phyloP scores from a whole-genome alignment of 257 asterid species.

The Solanum chilense region DNA sequence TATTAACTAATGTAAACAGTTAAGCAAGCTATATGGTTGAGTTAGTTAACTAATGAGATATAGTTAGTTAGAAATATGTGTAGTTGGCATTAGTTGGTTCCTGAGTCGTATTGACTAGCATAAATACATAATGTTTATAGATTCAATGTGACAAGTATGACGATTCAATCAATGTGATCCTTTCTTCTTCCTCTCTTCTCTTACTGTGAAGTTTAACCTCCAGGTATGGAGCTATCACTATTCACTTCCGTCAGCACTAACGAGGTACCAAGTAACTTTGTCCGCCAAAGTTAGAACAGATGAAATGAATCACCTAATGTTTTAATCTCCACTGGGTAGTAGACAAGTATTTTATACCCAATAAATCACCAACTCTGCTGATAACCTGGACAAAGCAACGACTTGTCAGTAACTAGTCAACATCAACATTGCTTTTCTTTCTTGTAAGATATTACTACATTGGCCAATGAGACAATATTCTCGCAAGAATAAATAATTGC shows the following conservation, averaged over 20 bases:
- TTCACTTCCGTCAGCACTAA: not conserved
- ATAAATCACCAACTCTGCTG: constrained; percentile 61
- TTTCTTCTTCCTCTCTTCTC: not conserved
- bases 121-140: not conserved
- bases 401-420: not conserved
- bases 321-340: not conserved
- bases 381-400: constrained; percentile 34
- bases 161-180: not conserved
- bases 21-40: not conserved
- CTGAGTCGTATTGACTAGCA: not conserved
- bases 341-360: constrained; percentile 79
- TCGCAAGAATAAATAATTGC: not conserved
- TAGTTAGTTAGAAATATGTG: not conserved
- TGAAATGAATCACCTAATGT: not conserved
- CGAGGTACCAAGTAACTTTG: too few relatives aligned
- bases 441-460: not conserved
- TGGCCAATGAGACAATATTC: not conserved
- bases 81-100: not conserved
- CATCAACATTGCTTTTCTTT: not conserved
- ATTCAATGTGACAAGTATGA: not conserved
- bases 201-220: not conserved
- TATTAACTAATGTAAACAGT: not conserved
- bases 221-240: not conserved
- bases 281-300: too few relatives aligned
- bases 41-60: not conserved